Conservation (phyloP, 2,329 filamentous ascomycete species). For the Exophiala xenobiotica region DNA sequence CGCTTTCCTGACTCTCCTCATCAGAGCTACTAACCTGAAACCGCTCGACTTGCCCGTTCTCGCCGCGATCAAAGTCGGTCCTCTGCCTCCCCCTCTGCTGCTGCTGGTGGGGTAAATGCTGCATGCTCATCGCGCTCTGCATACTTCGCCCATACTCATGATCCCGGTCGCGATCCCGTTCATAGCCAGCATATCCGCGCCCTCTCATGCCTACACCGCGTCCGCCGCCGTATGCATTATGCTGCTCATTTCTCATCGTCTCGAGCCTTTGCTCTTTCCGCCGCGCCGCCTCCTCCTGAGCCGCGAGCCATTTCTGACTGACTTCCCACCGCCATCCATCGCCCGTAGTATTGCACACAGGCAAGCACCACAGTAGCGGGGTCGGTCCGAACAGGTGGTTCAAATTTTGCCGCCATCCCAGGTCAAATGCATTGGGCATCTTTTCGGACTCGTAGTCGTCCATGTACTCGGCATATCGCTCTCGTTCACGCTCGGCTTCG, state of each 20-base stretch:
- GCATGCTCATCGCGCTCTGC: conserved; percentile 27
- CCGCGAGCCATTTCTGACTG: conserved; percentile 73
- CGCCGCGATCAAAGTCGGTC: conserved; percentile 9
- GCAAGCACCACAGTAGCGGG: conserved; percentile 72
- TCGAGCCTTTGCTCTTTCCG: conserved; percentile 23
- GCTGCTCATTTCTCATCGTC: conserved; percentile 29
- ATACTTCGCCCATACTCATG: neutral
- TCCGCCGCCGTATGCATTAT: neutral
- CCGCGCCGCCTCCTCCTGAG: conserved; percentile 39
- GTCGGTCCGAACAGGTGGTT: conserved; percentile 75
- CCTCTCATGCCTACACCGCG: conserved; percentile 1
- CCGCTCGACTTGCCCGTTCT: conserved; percentile 23
- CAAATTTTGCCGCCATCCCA: conserved; percentile 79
- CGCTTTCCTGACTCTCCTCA: conserved; percentile 9
- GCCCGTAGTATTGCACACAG: conserved; percentile 79
- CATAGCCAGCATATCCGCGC: conserved; percentile 10
- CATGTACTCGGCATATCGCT: conserved; percentile 76
- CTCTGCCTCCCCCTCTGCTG: conserved; percentile 9
- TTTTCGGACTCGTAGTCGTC: conserved; percentile 86
- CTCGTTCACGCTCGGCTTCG: conserved; percentile 64
- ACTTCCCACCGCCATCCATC: conserved; percentile 96
- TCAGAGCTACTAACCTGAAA: conserved; percentile 27
- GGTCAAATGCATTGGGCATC: conserved; percentile 89
- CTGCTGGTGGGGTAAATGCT: conserved; percentile 8
- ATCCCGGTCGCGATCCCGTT: conserved; percentile 12